Base-by-base conservation (phyloP, 2,329 filamentous ascomycete species). In the Coleophoma crateriformis region DNA sequence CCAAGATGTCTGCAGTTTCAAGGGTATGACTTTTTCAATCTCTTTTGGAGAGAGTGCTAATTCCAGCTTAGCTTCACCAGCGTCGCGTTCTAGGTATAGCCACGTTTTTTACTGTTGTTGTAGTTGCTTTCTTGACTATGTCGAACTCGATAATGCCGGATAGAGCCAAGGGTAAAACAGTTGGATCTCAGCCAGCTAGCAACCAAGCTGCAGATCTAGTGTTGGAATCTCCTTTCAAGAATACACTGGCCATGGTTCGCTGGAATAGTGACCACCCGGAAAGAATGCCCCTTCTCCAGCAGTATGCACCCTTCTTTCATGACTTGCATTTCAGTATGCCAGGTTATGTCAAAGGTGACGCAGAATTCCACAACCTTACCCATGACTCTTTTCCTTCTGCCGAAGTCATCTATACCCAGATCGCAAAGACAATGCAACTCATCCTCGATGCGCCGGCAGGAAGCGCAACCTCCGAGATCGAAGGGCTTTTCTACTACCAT, bases 251-350 rank as follows among this genome's bases (percentile, higher is more conserved):
- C 33, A 63, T 61, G 50, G 55, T 65, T 32, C 55, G 62, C 13
- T 64, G 57, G 56, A 65, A 66, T 32, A 58, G 54, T 22, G 43
- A 55, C 15, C 57, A 49, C 11, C 49, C 55, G 4, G 61, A 67
- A 49, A 59, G 61, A 8, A 56, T 66, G 10, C 60, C 60, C 1
- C 33, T 57, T 41, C 37, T 66, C 8, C 45, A 54, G 40, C 61
- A 63, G 46, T 65, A 67, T 47, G 37, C 52, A 13, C 63, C 64
- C 13, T 65, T 66, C 58, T 65, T 67, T 58, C 55, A 61, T 50
- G 53, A 54, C 5, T 27, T 66, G 7, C 61, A 64, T 48, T 54
- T 60, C 35, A 63, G 61, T 32, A 64, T 64, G 56, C 58, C 61
- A 2, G 46, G 53, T 27, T 37, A 44, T 27, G 41, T 44, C 3